Base-by-base conservation (phyloP, 2,329 filamentous ascomycete species). In the Onygena corvina region DNA sequence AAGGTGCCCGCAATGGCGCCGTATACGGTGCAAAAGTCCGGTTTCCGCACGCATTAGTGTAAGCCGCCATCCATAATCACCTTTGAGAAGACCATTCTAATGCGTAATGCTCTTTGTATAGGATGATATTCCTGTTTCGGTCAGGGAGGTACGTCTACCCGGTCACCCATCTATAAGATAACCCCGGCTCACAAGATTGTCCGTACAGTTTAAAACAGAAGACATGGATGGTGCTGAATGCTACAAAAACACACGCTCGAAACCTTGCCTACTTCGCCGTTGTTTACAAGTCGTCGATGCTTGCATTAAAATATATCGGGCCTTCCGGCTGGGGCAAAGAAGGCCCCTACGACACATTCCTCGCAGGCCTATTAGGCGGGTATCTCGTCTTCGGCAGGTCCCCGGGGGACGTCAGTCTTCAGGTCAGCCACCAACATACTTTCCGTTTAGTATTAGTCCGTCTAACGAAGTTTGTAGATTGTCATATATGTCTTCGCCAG, bases 1-100 rank as follows among this genome's bases (percentile, higher is more conserved):
- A 98, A 76, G 87, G 81, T 60, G 84, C 92, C 57, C 87, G 92
- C 69, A 98, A 96, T 80, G 92, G 92, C 66, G 82, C 89, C 57
- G 87, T 98, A 55, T 98, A 98, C 70, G 92, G 92, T 53, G 81
- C 86, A 60, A 96, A 96, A 78, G 87, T 98, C 67, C 89, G 92
- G 56, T 96, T 98, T 71, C 92, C 92, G 56, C 92, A 98, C 71
- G 92, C 92, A 53, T 77, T 98, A 58, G 92, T 98, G 76, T 81
- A 73, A 55, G 71, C 27, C 8, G 31, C 33, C 33, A n/a, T 33
- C 16, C 9, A 7, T 20, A 48, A 4, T 29, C n/a, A 5, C 16
- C 29, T 42, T 14, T 27, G n/a, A 40, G 36, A 48, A 23, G 14
- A 47, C 56, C 60, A 52, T 61, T 52, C 50, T 55, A 47, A 56